Base-by-base conservation (phyloP, 305 asterid species). In the Fraxinus xanthoxyloides region DNA sequence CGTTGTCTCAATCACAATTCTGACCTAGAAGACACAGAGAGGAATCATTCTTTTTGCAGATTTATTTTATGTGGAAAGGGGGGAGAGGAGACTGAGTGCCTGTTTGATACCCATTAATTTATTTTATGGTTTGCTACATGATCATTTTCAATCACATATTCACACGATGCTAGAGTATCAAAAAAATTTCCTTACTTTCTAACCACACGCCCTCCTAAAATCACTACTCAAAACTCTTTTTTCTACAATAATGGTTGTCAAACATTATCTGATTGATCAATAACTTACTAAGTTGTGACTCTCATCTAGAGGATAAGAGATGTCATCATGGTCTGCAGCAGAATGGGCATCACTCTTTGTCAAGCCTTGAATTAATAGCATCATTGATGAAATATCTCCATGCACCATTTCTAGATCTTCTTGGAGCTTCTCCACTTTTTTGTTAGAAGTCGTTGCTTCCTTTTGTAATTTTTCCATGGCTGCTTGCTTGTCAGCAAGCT, bases 401-500 rank as follows among this genome's bases (percentile, higher is more conserved):
- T 89, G 88, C 83, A 85, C 86, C 80, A 77, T 85, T 56, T 92
- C 90, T 65, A 94, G 90, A 82, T 93, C 93, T 85, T 87, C 89
- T 88, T 91, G 93, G 70, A 94, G 97, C 89, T 82, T 90, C 87
- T 90, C 97, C 84, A 85, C 97, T 76, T 91, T 90, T 79, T 90
- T 85, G 84, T 87, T 91, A 78, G 98, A 90, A 75, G 92, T 91
- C 84, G 70, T 90, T 38, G 92, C 90, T 85, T 94, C 98, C 98
- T 98, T 91, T 81, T 91, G 93, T 88, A 96, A 86, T 84, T 90
- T 96, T 81, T 96, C 98, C 77, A 93, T 90, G 34, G 98, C 97
- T 59, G 98, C 98, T 88, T 90, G 99, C 89, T 93, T 94, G 92
- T 96, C 97, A 6, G 99, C 98, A 85, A 96, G 94, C 89, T 92